phyloP scores from a whole-genome alignment of 2,329 filamentous ascomycete species.

The Hirsutella rhossiliensis region DNA sequence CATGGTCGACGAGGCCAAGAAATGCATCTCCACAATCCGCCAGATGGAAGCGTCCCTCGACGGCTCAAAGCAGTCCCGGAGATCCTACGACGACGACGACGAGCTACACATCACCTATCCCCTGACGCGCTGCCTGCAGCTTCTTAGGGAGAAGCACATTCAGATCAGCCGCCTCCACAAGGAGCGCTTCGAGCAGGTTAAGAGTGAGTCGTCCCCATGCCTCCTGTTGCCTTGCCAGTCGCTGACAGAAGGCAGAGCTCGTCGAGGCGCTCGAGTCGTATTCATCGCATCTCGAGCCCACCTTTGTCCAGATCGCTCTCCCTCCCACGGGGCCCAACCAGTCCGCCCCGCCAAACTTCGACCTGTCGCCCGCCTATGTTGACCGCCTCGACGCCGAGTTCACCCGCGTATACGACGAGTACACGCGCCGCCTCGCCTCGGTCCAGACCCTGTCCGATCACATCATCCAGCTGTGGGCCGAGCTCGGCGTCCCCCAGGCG shows the following conservation, averaged over 20 bases:
- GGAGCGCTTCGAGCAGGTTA: slow-evolving; percentile 90
- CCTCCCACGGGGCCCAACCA: slow-evolving; percentile 72
- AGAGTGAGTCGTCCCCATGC: slow-evolving; percentile 48
- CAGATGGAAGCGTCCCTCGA: slow-evolving; percentile 91
- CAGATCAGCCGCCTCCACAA: slow-evolving; percentile 72
- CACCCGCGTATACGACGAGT: slow-evolving; percentile 91
- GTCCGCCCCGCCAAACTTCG: slow-evolving; percentile 70
- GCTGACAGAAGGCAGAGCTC: slow-evolving; percentile 50
- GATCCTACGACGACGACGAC: slow-evolving; percentile 53
- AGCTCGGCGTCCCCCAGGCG: slow-evolving; percentile 85
- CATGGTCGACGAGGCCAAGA: slow-evolving; percentile 80
- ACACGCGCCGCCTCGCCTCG: slow-evolving; percentile 65
- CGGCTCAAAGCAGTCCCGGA: slow-evolving; percentile 49
- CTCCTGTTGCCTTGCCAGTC: not conserved
- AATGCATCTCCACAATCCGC: slow-evolving; percentile 71
- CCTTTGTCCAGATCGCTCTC: slow-evolving; percentile 74
- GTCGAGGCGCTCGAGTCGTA: slow-evolving; percentile 91
- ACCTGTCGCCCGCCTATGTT: slow-evolving; percentile 85
- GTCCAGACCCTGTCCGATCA: slow-evolving; percentile 69
- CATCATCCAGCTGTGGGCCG: slow-evolving; percentile 90
- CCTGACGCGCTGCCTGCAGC: slow-evolving; percentile 64
- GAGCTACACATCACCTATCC: slow-evolving; percentile 73
- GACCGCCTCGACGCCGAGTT: slow-evolving; percentile 82
- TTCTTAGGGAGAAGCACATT: slow-evolving; percentile 74
- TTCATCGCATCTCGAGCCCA: slow-evolving; percentile 84